Evolutionary conservation across 2,329 filamentous ascomycete species (phyloP), one percentile per base, ranked within the genome.

Genomic region (Arthrinium puccinioides): DNA sequence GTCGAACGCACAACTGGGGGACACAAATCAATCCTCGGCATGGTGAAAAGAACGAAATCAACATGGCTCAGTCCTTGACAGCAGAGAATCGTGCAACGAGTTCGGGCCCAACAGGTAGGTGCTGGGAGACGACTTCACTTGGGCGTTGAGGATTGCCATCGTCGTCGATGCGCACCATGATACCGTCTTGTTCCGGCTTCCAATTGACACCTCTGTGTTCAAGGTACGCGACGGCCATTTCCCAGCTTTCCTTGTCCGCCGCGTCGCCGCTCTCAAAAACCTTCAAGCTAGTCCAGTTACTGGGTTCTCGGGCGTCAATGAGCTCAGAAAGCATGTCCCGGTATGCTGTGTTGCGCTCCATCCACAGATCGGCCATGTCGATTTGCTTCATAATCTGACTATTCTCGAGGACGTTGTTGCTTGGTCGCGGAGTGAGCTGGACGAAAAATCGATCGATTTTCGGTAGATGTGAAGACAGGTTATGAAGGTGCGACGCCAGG

Each of bases 401-500:
- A 30, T 66, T 56, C 21, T 59, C 47, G 11, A 62, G 50, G 9
- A 62, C 49, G 24, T 46, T 42, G 40, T 59, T 57, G 14, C 50
- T 56, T 2, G 65, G 62, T 21, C 61, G 57, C 1, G 54, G 54
- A 0, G 45, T 48, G 8, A 72, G 49, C 40, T 79, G 77, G 10
- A 81, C 56, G 38, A 67, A 79, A 1, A 83, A 57, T 10, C 61
- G 62, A 28, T 72, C 63, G 4, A 84, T 47, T 9, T 57, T 65
- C 1, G 68, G 69, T 43, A 80, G 66, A 40, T 64, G 47, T 3
- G 59, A 53, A 2, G 76, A 54, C 2, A 75, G 59, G 30, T 59
- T 61, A 26, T 69, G 59, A 34, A 84, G 67, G 51, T 86, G 81
- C 6, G 70, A 69, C 32, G 70, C 67, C 24, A 80, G 75, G 0